Evolutionary conservation across 163 green algal species (phyloP).

Genomic region (Coccomyxa subellipsoidea): DNA sequence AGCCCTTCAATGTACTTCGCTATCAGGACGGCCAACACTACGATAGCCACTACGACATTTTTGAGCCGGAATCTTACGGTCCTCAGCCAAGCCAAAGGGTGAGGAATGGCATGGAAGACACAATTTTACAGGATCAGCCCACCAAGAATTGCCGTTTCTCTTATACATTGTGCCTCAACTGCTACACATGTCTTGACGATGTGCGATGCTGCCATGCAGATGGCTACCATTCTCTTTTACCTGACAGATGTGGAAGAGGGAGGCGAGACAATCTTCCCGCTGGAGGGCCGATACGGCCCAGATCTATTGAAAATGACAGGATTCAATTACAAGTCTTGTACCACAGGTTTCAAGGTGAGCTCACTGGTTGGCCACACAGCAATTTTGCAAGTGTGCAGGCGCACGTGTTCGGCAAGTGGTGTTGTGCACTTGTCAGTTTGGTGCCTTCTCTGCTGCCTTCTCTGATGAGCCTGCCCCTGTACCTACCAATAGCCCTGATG

Average conservation of each 20-base stretch:
- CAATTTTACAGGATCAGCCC: no score
- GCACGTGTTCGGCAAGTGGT: no score
- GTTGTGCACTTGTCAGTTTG: no score
- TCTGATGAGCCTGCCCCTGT: no score
- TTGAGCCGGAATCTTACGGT: conserved; percentile 52
- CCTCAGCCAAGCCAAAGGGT: conserved; percentile 52
- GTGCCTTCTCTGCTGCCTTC: no score
- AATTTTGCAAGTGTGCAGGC: no score
- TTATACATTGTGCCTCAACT: no score
- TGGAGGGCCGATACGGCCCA: conserved; percentile 45
- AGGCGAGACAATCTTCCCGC: conserved; percentile 61
- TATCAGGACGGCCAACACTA: conserved; percentile 76
- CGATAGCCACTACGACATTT: conserved; percentile 61
- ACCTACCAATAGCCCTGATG: no score
- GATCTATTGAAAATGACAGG: conserved; percentile 22
- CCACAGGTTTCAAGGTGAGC: conserved; percentile 40
- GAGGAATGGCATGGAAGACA: no score
- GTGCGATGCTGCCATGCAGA: conserved; percentile 13
- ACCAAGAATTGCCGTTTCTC: no score
- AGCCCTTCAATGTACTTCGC: conserved; percentile 77
- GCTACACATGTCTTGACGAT: background rate
- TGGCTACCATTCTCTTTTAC: conserved; percentile 57
- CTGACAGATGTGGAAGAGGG: conserved; percentile 53
- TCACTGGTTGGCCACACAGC: no score
- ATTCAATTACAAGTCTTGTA: conserved; percentile 55